Evolutionary conservation across 2,329 filamentous ascomycete species (phyloP), one percentile per base, ranked within the genome.

Genomic region (Cadophora sp.): DNA sequence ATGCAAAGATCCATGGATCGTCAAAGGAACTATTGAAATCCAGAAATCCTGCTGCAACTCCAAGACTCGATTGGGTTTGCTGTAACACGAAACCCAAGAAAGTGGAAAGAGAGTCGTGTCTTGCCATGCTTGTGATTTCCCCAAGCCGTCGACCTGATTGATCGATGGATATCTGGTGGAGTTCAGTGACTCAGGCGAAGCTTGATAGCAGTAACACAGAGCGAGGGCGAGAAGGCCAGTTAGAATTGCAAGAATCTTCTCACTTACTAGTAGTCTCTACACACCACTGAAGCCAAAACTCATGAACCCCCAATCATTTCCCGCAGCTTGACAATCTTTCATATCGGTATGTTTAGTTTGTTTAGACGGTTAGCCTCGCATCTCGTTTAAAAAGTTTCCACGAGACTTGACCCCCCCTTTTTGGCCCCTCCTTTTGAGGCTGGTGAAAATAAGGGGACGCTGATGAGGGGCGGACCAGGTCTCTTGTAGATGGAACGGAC

Each of bases 21-120:
- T 48, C 34, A 29, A 64, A 29, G 50, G 63, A 70, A 74, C 60
- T 74, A 73, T 73, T 71, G 72, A 62, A 70, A 67, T 73, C 62
- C 58, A 58, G 34, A 65, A 65, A 72, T 72, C 66, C 69, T 68
- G 68, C 70, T 70, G 71, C 71, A 69, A 71, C 69, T 69, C 68
- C 61, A 68, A 62, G 64, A 63, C 66, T 67, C 48, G 60, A 65
- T 50, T 50, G 61, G 59, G 53, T 14, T 67, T 66, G 40, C 67
- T 66, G 68, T 69, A 70, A 65, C 60, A 65, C 69, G 68, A 73
- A 70, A 72, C 68, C 68, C 71, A 71, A 69, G 67, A 53, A 51
- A 53, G 63, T 59, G 71, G 69, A 67, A 67, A 53, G n/a, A 59
- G 40, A 43, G 40, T 43, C 40, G 40, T 43, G 40, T 43, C 40